Conservation (phyloP, 352 stramenopile genomes). For the Blastocystis sp. region DNA sequence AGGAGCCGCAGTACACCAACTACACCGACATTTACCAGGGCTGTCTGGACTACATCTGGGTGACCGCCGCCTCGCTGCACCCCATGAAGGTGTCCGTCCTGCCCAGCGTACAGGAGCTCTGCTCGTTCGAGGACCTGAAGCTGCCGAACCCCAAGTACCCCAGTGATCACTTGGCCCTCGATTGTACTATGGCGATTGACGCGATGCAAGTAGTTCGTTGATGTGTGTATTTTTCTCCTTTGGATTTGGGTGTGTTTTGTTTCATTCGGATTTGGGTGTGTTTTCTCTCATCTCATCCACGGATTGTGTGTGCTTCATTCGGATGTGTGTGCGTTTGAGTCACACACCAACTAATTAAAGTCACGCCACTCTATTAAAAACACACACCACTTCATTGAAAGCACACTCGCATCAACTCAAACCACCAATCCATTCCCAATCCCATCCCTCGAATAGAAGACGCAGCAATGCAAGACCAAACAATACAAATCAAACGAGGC, state of each 20-base stretch:
- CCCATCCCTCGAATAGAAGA: too few relatives aligned
- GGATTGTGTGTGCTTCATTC: too few relatives aligned
- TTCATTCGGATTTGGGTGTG: background rate
- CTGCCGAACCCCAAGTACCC: conserved; percentile 91
- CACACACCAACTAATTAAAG: too few relatives aligned
- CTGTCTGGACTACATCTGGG: conserved; percentile 96
- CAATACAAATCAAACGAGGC: too few relatives aligned
- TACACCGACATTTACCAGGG: conserved; percentile 92
- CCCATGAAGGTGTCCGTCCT: conserved; percentile 88
- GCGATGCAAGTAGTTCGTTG: background rate
- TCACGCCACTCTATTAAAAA: too few relatives aligned
- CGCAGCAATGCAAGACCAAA: too few relatives aligned
- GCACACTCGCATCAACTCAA: too few relatives aligned
- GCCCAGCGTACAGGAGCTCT: conserved; percentile 83
- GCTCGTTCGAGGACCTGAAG: conserved; percentile 82
- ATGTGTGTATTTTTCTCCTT: background rate
- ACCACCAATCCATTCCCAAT: too few relatives aligned
- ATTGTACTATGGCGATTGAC: conserved; percentile 22
- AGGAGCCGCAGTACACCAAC: conserved; percentile 95
- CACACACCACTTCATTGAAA: too few relatives aligned
- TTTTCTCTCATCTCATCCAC: background rate
- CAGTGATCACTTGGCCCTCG: conserved; percentile 86
- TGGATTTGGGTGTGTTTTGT: background rate
- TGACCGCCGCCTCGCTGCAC: conserved; percentile 85
- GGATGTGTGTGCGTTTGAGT: too few relatives aligned